Percentiles rank a stretch among this genome's conserved stretches.
phyloP scores from a whole-genome alignment of 148 eudicot genomes.

The Spergularia marina region DNA sequence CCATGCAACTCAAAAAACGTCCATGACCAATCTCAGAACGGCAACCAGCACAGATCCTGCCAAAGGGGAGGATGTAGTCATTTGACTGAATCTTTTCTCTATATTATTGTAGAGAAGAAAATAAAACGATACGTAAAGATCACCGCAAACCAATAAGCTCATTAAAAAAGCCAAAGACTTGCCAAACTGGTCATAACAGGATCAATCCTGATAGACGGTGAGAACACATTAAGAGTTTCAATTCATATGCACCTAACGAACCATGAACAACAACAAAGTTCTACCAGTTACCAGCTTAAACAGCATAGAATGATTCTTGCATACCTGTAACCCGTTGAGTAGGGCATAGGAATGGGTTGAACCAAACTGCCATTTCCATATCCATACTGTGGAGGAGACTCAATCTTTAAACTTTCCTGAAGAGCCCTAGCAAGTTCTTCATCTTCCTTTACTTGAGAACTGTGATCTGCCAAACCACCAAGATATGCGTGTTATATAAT shows the following conservation, averaged over 20 bases:
- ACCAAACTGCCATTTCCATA: conserved; percentile 38
- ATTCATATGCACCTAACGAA: conserved; percentile 3
- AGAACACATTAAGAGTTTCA: background rate
- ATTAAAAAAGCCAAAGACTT: background rate
- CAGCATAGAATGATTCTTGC: background rate
- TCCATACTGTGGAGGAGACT: conserved; percentile 62
- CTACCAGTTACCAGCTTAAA: background rate
- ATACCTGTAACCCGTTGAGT: conserved; percentile 67
- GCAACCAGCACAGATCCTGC: conserved; percentile 84
- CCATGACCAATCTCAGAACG: conserved; percentile 76
- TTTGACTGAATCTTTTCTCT: conserved; percentile 6
- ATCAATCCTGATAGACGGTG: background rate
- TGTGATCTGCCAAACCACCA: conserved; percentile 37
- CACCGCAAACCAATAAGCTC: background rate
- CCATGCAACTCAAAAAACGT: conserved; percentile 85
- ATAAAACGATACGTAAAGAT: background rate
- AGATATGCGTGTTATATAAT: background rate
- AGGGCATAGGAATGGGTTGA: conserved; percentile 48
- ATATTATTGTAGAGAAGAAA: background rate
- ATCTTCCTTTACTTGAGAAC: conserved; percentile 66
- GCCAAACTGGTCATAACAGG: background rate
- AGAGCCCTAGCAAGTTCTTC: conserved; percentile 87
- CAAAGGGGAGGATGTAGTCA: conserved; percentile 5
- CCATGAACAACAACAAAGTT: background rate
- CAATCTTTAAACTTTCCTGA: conserved; percentile 78